Percentiles rank a stretch among this genome's conserved stretches.
Evolutionary conservation across 495 filamentous ascomycete genomes (phyloP).

Genomic region (Penicillium ochrochloron): DNA sequence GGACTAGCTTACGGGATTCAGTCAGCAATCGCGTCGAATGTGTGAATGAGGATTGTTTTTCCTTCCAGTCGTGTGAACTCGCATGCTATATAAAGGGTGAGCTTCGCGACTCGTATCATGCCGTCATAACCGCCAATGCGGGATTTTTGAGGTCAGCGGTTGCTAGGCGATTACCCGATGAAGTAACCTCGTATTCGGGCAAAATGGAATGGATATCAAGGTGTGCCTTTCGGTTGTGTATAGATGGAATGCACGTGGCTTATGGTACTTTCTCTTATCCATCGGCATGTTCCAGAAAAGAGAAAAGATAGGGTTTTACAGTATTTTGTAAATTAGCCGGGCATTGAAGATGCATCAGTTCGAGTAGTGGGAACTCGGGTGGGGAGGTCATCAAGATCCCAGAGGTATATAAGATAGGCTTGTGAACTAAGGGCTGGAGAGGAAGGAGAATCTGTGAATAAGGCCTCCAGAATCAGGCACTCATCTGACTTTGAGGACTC

Average conservation of each 20-base stretch:
- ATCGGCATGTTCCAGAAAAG: too few species aligned
- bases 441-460: background rate
- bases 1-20: background rate
- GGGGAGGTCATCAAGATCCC: too few species aligned
- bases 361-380: too few species aligned
- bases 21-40: background rate
- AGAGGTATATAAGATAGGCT: too few species aligned
- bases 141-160: background rate
- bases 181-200: conserved; percentile 1
- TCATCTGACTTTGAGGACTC: background rate
- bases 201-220: background rate
- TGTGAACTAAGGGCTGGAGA: too few species aligned
- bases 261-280: background rate
- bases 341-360: too few species aligned
- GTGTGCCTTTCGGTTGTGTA: too few species aligned
- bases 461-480: background rate
- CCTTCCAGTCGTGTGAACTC: background rate
- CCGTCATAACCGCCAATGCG: conserved; percentile 6
- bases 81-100: background rate
- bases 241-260: background rate
- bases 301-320: too few species aligned
- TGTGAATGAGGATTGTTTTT: background rate
- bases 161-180: background rate
- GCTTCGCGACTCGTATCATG: conserved; percentile 1
- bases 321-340: too few species aligned